Evolutionary conservation across 225 moss, liverwort and hornwort genomes (phyloP).

Genomic region (Thuidium tamariscinum): DNA sequence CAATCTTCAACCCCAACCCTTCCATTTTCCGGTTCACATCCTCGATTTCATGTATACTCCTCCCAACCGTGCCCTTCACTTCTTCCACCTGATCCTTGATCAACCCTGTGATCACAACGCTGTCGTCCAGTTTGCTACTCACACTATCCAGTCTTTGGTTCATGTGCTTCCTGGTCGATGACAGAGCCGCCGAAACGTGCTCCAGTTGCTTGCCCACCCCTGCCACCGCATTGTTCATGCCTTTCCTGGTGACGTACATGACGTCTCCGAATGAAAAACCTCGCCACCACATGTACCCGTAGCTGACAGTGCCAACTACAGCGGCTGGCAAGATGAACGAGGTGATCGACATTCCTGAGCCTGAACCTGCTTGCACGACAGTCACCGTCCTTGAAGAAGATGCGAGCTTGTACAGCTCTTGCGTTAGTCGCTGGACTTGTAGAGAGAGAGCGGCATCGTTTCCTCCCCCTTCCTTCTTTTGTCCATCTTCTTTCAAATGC

Average conservation of each 20-base stretch:
- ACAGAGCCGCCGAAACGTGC: slow-evolving; percentile 63
- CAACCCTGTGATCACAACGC: slow-evolving; percentile 48
- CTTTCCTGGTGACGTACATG: slow-evolving; percentile 79
- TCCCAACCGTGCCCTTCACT: slow-evolving; percentile 53
- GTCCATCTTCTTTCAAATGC: slow-evolving; percentile 48
- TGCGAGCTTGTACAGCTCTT: slow-evolving; percentile 48
- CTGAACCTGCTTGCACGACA: slow-evolving; percentile 52
- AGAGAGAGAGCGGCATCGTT: slow-evolving; percentile 38
- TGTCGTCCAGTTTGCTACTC: slow-evolving; percentile 52
- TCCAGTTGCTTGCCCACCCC: slow-evolving; percentile 84
- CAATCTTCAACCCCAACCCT: slow-evolving; percentile 77
- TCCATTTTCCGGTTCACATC: slow-evolving; percentile 67
- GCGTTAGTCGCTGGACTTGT: slow-evolving; percentile 59
- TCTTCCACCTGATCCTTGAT: slow-evolving; percentile 72
- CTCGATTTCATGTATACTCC: slow-evolving; percentile 68
- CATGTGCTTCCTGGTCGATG: slow-evolving; percentile 70
- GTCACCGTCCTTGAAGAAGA: slow-evolving; percentile 56
- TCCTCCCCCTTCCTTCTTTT: slow-evolving; percentile 36
- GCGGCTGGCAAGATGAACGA: slow-evolving; percentile 61
- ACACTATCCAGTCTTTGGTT: slow-evolving; percentile 64
- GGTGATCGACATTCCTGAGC: slow-evolving; percentile 30
- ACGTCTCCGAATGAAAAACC: slow-evolving; percentile 62
- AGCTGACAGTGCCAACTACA: slow-evolving; percentile 52
- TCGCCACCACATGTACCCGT: slow-evolving; percentile 80
- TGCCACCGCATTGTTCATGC: slow-evolving; percentile 66